Percentiles rank a stretch among this genome's conserved stretches.
Evolutionary conservation across 2,329 filamentous ascomycete species (phyloP).

Genomic region (Fusarium zealandicum): DNA sequence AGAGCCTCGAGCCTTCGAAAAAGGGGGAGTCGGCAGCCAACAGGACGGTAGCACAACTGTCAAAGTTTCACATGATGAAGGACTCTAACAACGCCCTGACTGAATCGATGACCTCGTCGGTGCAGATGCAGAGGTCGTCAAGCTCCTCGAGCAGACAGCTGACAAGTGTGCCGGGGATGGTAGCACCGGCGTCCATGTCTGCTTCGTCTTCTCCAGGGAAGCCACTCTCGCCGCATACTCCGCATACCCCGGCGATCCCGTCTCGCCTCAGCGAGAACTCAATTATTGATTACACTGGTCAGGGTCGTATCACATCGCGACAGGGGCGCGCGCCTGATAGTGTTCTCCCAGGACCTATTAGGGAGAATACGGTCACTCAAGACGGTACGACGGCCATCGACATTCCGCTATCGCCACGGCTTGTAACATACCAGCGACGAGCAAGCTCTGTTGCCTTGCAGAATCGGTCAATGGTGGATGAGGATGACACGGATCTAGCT

Average conservation of each 20-base stretch:
- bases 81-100: conserved; percentile 89
- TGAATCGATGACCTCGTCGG: conserved; percentile 91
- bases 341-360: conserved; percentile 43
- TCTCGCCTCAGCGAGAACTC: conserved; percentile 93
- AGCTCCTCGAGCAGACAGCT: conserved; percentile 72
- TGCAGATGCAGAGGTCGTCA: conserved; percentile 83
- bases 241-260: conserved; percentile 91
- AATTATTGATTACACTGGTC: conserved; percentile 56
- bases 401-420: conserved; percentile 74
- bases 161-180: conserved; percentile 68
- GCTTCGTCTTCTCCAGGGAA: conserved; percentile 90
- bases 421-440: conserved; percentile 63
- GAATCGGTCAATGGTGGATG: conserved; percentile 60
- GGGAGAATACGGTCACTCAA: conserved; percentile 52
- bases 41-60: conserved; percentile 79
- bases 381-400: conserved; percentile 72
- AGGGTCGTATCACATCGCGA: conserved; percentile 44
- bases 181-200: conserved; percentile 78
- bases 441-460: conserved; percentile 75
- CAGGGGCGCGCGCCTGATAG: conserved; percentile 38
- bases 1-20: conserved; percentile 74
- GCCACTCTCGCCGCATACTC: conserved; percentile 86
- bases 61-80: conserved; percentile 85
- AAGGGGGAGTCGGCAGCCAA: conserved; percentile 75
- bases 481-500: conserved; percentile 68